A percentile compares a stretch with the other conserved stretches of the same genome.
Conservation (phyloP, 495 filamentous ascomycete species). For the Penicillium psychrofluorescens region DNA sequence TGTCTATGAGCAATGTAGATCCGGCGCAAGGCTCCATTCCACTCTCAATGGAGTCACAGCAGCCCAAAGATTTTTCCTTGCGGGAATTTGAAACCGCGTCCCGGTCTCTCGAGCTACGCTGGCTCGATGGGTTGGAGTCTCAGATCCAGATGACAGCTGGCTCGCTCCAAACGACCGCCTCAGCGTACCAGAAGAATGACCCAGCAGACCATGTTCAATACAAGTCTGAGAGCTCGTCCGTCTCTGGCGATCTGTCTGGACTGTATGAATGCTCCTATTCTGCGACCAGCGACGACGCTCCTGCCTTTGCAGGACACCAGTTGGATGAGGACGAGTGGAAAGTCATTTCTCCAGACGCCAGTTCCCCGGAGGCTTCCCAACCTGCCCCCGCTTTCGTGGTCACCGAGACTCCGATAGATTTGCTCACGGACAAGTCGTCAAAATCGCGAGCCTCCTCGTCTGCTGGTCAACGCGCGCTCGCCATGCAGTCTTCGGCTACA, state of each 20-base stretch:
- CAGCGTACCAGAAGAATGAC: conserved; percentile 14
- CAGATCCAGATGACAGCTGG: conserved; percentile 28
- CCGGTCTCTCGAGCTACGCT: conserved; percentile 32
- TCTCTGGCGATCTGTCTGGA: conserved; percentile 28
- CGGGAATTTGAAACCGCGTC: conserved; percentile 20
- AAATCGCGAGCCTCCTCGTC: conserved; percentile 20
- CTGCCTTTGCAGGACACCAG: conserved; percentile 25
- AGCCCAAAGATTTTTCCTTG: conserved; percentile 16
- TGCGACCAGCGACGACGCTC: conserved; percentile 26
- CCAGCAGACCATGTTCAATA: conserved; percentile 28
- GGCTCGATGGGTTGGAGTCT: conserved; percentile 30
- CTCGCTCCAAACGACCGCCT: conserved; percentile 13
- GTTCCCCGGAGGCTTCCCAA: conserved; percentile 19
- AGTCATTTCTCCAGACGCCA: conserved; percentile 16
- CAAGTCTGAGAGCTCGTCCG: conserved; percentile 36
- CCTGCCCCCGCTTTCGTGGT: conserved; percentile 30
- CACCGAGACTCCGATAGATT: conserved; percentile 29
- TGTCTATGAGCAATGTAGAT: conserved; percentile 14
- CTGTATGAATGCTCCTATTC: conserved; percentile 33
- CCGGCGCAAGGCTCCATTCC: conserved; percentile 13
- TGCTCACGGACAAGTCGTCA: conserved; percentile 19
- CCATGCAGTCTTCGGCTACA: conserved; percentile 28
- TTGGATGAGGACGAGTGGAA: conserved; percentile 31
- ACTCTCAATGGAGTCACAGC: conserved; percentile 18
- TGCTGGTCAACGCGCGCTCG: conserved; percentile 24